Base-by-base conservation (phyloP, 2,329 filamentous ascomycete species). In the Tolypocladium amazonense region DNA sequence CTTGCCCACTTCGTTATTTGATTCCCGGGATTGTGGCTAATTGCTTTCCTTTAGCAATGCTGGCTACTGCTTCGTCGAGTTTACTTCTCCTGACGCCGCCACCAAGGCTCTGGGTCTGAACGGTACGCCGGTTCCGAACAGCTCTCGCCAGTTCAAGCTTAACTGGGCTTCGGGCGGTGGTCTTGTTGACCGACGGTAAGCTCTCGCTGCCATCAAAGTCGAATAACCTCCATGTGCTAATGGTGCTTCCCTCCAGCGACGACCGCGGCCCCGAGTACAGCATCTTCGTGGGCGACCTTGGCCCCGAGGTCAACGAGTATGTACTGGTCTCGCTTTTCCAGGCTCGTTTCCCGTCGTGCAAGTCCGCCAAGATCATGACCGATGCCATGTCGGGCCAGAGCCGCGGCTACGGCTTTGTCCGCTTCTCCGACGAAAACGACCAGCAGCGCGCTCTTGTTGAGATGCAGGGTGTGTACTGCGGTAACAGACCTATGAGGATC, bases 341-440 rank as follows among this genome's bases (percentile, higher is more conserved):
- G 79, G 88, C 87, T 71, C 91, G 93, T 63, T 99, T 96, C 81
- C 89, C 89, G 0, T 96, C 92, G 11, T 97, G 93, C 89, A 97
- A 97, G 81, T 96, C 92, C 43, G 94, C 94, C 71, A 99, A 99
- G 84, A 99, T 99, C 77, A 99, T 99, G 94, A 96, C 93, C 62
- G 94, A 99, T 71, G 93, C 94, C 62, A 94, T 97, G 77, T 96
- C 89, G 64, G 94, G 94, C 68, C 93, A 97, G 84, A 97, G 92
- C 64, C 92, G 94, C 64, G 94, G 94, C 60, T 99, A 99, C 71
- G 94, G 94, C 55, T 99, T 99, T 70, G 94, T 99, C 58, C 91
- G 94, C 66, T 99, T 99, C 79, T 91, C 91, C 58, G 91, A 96
- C 66, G 93, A 97, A 79, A 85, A 87, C 66, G 94, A 99, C 71